Evolutionary conservation across 1,284 basidiomycete species (phyloP), one percentile per base, ranked within the genome.

Genomic region (Amylostereum chailletii): DNA sequence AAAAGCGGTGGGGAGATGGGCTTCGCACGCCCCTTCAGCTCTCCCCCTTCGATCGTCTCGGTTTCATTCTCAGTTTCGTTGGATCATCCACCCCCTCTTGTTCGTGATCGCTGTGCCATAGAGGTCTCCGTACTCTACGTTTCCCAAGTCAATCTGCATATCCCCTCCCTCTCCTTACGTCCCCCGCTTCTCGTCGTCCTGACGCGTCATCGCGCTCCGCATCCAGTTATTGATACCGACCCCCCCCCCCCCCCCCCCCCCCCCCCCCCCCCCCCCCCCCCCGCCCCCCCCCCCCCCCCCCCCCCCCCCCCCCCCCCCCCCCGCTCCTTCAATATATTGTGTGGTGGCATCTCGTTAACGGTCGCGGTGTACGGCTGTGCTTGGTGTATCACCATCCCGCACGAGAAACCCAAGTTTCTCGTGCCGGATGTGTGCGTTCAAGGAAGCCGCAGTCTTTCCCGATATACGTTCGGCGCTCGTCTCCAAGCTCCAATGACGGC

Each of bases 1-100:
- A 62, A 56, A 53, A 34, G 47, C 30, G 10, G 4, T 7, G 10
- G 5, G 39, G n/a, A 19, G n/a, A 19, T 11, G 5, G 39, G 5
- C 6, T n/a, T 27, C 2, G 5, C 5, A 19, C 39, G 1, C 29
- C 39, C 36, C 36, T n/a, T n/a, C n/a, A n/a, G 36, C n/a, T 37
- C 29, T n/a, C 11, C 8, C n/a, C n/a, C 29, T 40, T 27, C n/a
- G 11, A 19, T 5, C 39, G n/a, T n/a, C 11, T n/a, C 39, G 5
- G 6, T 6, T 27, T 27, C 11, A 7, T 5, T 40, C n/a, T 40
- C 39, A 19, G 29, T 40, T 11, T 27, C 39, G n/a, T 27, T n/a
- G 6, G 39, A 11, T 27, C 29, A 19, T n/a, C n/a, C 5, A 27
- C 39, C 39, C 11, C n/a, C n/a, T 40, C n/a, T 27, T 27, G 29